These are phyloP conservation scores for Cryptococcus floricola DNA, from an alignment of 1,284 basidiomycete species.

Conservation along the genomic window DNA sequence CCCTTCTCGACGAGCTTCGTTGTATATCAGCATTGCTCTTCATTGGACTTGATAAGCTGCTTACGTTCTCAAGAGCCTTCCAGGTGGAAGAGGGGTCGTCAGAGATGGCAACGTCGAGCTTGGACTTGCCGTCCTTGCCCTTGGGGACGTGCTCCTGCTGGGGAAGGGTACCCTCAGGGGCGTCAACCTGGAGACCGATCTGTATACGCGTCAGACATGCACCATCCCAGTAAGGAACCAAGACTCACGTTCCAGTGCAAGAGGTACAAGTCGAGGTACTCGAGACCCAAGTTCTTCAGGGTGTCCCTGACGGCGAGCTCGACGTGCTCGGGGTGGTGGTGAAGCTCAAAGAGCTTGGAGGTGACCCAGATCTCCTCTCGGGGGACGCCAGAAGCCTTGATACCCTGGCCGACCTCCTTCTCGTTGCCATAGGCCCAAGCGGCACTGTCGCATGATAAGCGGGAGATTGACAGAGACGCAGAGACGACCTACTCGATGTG, in stretches of 20 bases:
- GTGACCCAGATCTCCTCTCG: constrained; percentile 67
- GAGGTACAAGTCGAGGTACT: constrained; percentile 76
- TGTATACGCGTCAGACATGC: constrained; percentile 16
- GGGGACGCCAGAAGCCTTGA: constrained; percentile 57
- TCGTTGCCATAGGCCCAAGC: constrained; percentile 61
- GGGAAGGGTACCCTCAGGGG: constrained; percentile 35
- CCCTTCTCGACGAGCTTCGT: constrained; percentile 47
- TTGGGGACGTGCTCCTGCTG: constrained; percentile 34
- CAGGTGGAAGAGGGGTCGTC: constrained; percentile 66
- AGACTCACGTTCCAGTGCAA: constrained; percentile 66
- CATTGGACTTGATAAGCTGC: neutral
- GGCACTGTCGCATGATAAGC: constrained; percentile 17
- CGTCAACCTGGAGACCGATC: constrained; percentile 45
- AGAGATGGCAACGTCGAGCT: constrained; percentile 61
- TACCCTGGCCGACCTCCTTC: constrained; percentile 77
- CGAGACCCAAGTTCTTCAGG: constrained; percentile 63
- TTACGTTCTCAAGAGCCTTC: constrained; percentile 58
- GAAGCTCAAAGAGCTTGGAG: constrained; percentile 65
- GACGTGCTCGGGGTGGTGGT: constrained; percentile 55
- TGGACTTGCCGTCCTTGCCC: constrained; percentile 49
- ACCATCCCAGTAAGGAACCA: neutral
- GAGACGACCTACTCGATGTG: constrained; percentile 68
- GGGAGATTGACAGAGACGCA: neutral
- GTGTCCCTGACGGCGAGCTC: constrained; percentile 69
- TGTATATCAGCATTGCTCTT: neutral